Percentiles rank a stretch among this genome's conserved stretches.
These are phyloP conservation scores for Penicillium polonicum DNA, from an alignment of 2,329 filamentous ascomycete species.

Conservation along the genomic window DNA sequence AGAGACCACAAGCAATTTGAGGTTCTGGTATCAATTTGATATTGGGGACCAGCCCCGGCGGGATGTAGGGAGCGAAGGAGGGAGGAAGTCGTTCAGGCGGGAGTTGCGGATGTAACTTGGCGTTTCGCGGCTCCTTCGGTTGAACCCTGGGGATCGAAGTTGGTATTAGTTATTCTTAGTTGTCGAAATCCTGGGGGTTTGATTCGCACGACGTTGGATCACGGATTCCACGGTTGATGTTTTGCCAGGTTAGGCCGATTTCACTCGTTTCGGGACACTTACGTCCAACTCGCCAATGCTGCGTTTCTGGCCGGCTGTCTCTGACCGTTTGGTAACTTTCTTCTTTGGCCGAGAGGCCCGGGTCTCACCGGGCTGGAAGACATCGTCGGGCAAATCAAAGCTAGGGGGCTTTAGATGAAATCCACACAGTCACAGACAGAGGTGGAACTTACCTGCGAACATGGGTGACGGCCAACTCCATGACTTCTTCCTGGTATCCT, in stretches of 20 bases:
- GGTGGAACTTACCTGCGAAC: conserved; percentile 70
- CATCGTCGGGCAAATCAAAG: conserved; percentile 82
- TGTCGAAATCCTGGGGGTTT: conserved; percentile 20
- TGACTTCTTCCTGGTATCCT: conserved; percentile 71
- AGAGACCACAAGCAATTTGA: conserved; percentile 17
- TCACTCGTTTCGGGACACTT: conserved; percentile 36
- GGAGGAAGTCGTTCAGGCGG: conserved; percentile 31
- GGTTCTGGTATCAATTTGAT: conserved; percentile 6
- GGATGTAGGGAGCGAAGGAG: conserved; percentile 11
- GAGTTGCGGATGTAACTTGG: conserved; percentile 34
- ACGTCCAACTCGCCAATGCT: conserved; percentile 44
- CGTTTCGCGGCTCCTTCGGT: conserved; percentile 36
- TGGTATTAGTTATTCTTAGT: conserved; percentile 36
- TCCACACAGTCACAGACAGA: neutral
- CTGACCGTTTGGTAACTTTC: conserved; percentile 45
- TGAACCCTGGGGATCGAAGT: conserved; percentile 26
- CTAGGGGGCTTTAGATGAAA: conserved; percentile 48
- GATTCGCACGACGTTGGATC: conserved; percentile 16
- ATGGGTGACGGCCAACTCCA: conserved; percentile 77
- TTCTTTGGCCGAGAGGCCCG: conserved; percentile 62
- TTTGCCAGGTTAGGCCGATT: conserved; percentile 25
- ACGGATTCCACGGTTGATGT: conserved; percentile 26
- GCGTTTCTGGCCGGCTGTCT: conserved; percentile 39
- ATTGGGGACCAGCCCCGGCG: conserved; percentile 34
- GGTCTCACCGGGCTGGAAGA: conserved; percentile 76